phyloP scores from a whole-genome alignment of 495 filamentous ascomycete genomes.

The Penicillium longicatenatum region DNA sequence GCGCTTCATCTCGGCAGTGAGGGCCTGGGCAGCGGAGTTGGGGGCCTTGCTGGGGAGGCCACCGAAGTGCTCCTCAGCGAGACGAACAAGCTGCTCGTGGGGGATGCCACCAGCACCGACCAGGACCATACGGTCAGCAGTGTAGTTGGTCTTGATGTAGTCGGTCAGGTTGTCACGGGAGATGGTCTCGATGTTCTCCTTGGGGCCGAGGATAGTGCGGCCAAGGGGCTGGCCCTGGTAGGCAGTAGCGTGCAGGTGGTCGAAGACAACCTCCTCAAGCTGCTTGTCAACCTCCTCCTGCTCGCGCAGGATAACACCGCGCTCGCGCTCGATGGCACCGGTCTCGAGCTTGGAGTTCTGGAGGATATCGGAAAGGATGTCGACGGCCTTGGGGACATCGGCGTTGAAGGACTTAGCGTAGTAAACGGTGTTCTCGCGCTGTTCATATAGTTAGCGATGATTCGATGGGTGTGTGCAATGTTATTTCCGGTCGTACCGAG shows the following conservation, averaged over 20 bases:
- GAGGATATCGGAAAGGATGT: slow-evolving; percentile 98
- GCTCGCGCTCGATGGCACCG: slow-evolving; percentile 90
- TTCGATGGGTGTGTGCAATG: slow-evolving; percentile 8
- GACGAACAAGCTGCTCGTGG: slow-evolving; percentile 88
- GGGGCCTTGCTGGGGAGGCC: slow-evolving; percentile 70
- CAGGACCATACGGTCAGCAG: slow-evolving; percentile 97
- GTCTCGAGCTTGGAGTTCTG: slow-evolving; percentile 98
- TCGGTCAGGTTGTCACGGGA: slow-evolving; percentile 81
- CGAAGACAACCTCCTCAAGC: slow-evolving; percentile 98
- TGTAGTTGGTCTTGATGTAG: slow-evolving; percentile 99
- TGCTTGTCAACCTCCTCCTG: slow-evolving; percentile 99
- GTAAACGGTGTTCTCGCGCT: slow-evolving; percentile 99
- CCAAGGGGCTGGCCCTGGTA: slow-evolving; percentile 95
- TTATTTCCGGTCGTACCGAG: slow-evolving; percentile 68
- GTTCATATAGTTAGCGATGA: slow-evolving; percentile 35
- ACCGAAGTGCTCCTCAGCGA: slow-evolving; percentile 96
- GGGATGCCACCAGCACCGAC: slow-evolving; percentile 94
- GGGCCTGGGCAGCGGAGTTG: slow-evolving; percentile 63
- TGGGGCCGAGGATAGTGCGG: slow-evolving; percentile 95
- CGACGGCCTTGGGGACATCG: slow-evolving; percentile 92
- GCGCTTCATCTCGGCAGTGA: slow-evolving; percentile 71
- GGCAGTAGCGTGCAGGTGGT: slow-evolving; percentile 97
- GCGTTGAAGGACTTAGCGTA: slow-evolving; percentile 99
- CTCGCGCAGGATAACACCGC: slow-evolving; percentile 97
- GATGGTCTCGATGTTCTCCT: slow-evolving; percentile 98